Conservation (phyloP, 371 early-diverging fungal genomes). For the Synchytrium microbalum region DNA sequence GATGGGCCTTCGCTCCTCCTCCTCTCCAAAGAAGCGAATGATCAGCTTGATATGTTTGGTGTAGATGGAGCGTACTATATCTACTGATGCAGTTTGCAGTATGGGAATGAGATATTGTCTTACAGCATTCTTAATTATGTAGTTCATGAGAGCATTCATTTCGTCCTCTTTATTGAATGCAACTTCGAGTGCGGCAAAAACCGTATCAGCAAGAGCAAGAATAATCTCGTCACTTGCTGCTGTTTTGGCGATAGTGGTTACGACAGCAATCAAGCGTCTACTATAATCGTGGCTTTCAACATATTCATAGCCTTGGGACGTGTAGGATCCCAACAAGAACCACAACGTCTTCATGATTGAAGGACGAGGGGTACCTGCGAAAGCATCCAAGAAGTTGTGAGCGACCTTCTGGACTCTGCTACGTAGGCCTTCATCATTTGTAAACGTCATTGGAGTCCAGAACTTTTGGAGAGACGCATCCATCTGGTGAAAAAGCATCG, state of each 20-base stretch:
- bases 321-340: not conserved
- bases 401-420: not conserved
- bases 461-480: too few relatives aligned
- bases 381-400: not conserved
- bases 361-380: not conserved
- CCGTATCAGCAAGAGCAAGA: not conserved
- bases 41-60: conserved; percentile 39
- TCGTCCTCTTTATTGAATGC: not conserved
- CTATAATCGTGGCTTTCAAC: not conserved
- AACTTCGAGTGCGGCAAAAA: not conserved
- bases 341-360: not conserved
- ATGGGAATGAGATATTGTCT: conserved; percentile 40
- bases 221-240: not conserved
- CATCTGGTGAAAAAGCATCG: too few relatives aligned
- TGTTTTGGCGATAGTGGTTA: not conserved
- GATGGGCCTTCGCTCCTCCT: not conserved
- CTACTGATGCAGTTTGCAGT: conserved; percentile 31
- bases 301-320: not conserved
- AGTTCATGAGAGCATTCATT: not conserved
- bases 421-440: too few relatives aligned
- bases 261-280: not conserved
- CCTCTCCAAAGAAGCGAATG: conserved; percentile 33
- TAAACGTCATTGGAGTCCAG: too few relatives aligned
- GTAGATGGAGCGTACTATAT: conserved; percentile 41
- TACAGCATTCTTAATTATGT: conserved; percentile 32